Evolutionary conservation across 129 eudicot species (phyloP), one percentile per base, ranked within the genome.

Genomic region (Flaveria sonorensis): DNA sequence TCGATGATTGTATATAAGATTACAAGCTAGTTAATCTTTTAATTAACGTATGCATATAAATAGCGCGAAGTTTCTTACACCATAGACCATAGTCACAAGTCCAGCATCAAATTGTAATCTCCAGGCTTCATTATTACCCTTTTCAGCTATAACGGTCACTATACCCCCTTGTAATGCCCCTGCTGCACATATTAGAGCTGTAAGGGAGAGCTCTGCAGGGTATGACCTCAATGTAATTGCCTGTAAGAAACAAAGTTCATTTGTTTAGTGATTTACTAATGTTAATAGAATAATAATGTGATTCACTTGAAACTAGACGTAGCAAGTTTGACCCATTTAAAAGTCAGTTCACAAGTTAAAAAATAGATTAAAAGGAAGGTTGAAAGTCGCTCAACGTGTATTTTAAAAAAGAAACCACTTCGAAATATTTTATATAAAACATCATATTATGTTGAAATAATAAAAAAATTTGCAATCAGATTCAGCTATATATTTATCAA

Each of bases 171-270:
- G 81, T 30, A 84, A 19, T 42, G 88, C 57, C 14, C 88, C 91
- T 9, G 81, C 23, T 9, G 85, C 55, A 51, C 87, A 84, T 71
- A 87, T 79, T 64, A 83, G 72, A 53, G 81, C 78, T 10, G 88
- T 82, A 48, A 87, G 86, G 36, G 91, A 87, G 46, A 84, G 86
- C 67, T 75, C 86, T 4, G 86, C 86, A 13, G 91, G 88, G 81
- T 87, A 87, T 72, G 87, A 28, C 81, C 28, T 75, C 85, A 87
- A 73, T 4, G 88, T 84, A 36, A 81, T 64, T 32, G 88, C 85
- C 91, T 87, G 79, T 66, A 45, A 16, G 55, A 45, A 26, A 62
- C 43, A 65, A 39, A 48, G 12, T 10, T n/a, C 23, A 23, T 16
- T 50, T 40, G 18, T 36, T 43, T 73, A 67, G 23, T 7, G 7